Evolutionary conservation across 108 stramenopile species (phyloP).

Genomic region (Aurantiochytrium sp.): DNA sequence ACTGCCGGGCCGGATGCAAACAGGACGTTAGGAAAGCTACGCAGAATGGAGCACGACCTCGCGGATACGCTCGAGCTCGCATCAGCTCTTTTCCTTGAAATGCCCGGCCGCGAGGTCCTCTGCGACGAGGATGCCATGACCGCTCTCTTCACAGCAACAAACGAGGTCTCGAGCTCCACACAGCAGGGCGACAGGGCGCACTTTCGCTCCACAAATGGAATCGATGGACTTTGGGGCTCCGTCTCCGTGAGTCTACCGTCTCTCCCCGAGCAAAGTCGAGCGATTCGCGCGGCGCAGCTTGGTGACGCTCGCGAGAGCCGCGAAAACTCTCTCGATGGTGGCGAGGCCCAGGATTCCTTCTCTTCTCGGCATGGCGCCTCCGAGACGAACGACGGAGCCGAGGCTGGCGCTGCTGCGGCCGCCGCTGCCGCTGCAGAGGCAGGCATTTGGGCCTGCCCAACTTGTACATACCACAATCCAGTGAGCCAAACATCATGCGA

Average conservation of each 20-base stretch:
- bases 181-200: background rate
- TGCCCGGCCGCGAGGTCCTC: background rate
- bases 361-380: background rate
- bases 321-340: background rate
- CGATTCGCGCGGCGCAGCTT: background rate
- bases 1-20: background rate
- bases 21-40: background rate
- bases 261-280: background rate
- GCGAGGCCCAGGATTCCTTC: too few species aligned
- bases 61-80: background rate
- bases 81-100: background rate
- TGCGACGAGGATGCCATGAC: background rate
- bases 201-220: background rate
- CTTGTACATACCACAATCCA: constrained; percentile 8
- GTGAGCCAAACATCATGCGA: background rate
- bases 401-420: background rate
- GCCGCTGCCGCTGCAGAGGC: background rate
- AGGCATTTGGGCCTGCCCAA: constrained; percentile 12
- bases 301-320: background rate
- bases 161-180: background rate
- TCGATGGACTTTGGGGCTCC: background rate
- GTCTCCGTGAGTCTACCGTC: background rate
- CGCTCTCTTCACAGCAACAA: background rate
- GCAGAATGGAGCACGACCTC: background rate
- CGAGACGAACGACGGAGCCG: background rate